Evolutionary conservation across 495 filamentous ascomycete genomes (phyloP).

Genomic region (Hapsidospora chrysogenum): DNA sequence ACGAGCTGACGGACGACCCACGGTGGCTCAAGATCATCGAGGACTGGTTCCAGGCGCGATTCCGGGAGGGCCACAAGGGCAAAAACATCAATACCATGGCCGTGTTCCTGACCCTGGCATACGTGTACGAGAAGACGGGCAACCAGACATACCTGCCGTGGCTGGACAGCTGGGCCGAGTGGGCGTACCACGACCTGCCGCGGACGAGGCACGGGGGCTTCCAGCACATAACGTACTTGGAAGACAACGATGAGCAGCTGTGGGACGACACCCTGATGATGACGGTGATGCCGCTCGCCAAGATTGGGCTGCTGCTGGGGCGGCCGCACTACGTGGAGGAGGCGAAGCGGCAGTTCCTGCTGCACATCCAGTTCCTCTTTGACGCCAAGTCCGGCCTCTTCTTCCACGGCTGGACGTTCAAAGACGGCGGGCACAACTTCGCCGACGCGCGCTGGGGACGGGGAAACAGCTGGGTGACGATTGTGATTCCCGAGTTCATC

Average conservation of each 20-base stretch:
- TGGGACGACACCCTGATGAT: conserved; percentile 76
- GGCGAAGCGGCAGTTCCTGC: conserved; percentile 54
- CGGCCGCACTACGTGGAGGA: conserved; percentile 53
- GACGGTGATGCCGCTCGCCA: conserved; percentile 59
- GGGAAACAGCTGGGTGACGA: conserved; percentile 51
- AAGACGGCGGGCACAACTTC: conserved; percentile 51
- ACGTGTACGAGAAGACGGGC: conserved; percentile 48
- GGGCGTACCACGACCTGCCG: conserved; percentile 55
- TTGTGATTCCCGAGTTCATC: conserved; percentile 56
- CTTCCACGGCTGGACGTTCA: conserved; percentile 63
- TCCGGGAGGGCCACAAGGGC: conserved; percentile 49
- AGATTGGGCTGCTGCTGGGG: conserved; percentile 50
- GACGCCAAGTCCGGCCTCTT: conserved; percentile 50
- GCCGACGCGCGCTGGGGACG: conserved; percentile 53
- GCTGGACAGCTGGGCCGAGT: conserved; percentile 61
- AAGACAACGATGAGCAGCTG: conserved; percentile 47
- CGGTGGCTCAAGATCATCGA: conserved; percentile 39
- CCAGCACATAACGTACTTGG: conserved; percentile 55
- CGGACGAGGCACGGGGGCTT: conserved; percentile 55
- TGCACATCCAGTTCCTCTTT: conserved; percentile 57
- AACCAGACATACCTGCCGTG: conserved; percentile 46
- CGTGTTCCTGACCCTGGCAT: conserved; percentile 52
- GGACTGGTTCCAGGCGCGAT: conserved; percentile 48
- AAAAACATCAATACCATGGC: conserved; percentile 78
- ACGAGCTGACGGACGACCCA: conserved; percentile 41